Evolutionary conservation across 148 eudicot species (phyloP), one percentile per base, ranked within the genome.

Genomic region (Camellia sinensis): DNA sequence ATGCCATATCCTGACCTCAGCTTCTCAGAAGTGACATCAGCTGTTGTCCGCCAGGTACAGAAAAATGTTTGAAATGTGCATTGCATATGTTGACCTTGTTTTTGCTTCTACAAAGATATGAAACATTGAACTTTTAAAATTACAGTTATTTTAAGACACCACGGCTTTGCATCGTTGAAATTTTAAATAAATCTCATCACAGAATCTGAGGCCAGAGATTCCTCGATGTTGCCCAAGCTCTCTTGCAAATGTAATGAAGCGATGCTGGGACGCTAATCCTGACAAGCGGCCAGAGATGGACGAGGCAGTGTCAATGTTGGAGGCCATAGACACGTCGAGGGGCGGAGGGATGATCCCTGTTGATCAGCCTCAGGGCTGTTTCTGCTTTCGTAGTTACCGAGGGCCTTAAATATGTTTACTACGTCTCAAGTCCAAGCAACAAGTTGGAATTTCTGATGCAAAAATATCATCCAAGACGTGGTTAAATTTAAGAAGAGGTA

Each of bases 1-100:
- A 92, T 94, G 98, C 97, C 98, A 12, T 94, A 94, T 85, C 98
- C 93, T 66, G 92, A 92, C 73, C 92, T 92, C 78, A 94, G 98
- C 80, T 94, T 94, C 88, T 88, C 98, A 3, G 98, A 94, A 88
- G 92, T 92, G 82, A 94, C 97, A 48, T 91, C 97, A 73, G 98
- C 98, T 81, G 97, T 94, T 61, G 98, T 94, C 79, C 92, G 89
- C 63, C 94, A 92, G 92, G 98, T 94, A 87, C 18, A 53, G 41
- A 29, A 4, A 66, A 44, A 40, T 71, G 59, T 52, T 22, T 21
- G 57, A 71, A 48, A 3, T 48, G 19, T 59, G 7, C 19, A 17
- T 11, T 53, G 44, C 63, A 18, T 15, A 17, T 18, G 11, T 60
- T 7, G 60, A 59, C 14, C 3, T 63, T 19, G 10, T 41, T 74